Evolutionary conservation across 2,329 filamentous ascomycete species (phyloP).

Genomic region (Fonsecaea nubica): DNA sequence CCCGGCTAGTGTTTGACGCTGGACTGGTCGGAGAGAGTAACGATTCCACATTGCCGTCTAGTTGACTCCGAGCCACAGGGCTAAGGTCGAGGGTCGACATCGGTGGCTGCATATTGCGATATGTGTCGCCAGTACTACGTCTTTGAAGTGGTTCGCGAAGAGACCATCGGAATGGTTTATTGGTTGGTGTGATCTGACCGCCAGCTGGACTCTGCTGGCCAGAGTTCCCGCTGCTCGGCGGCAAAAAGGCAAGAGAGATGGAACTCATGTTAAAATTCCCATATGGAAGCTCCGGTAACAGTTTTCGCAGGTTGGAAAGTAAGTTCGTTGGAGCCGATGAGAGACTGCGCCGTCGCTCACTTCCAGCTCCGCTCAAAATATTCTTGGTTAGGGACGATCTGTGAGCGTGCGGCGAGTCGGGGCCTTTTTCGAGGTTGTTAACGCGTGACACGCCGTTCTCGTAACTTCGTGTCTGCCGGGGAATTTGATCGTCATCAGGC

Average conservation of each 20-base stretch:
- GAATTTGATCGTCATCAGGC: not conserved
- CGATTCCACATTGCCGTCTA: constrained; percentile 37
- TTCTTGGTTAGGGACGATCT: constrained; percentile 24
- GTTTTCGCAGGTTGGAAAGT: constrained; percentile 29
- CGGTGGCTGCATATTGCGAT: not conserved
- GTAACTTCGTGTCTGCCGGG: constrained; percentile 5
- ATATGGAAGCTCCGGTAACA: constrained; percentile 32
- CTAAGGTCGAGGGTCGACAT: not conserved
- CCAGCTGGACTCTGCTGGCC: constrained; percentile 13
- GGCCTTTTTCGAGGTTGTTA: not conserved
- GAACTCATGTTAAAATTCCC: constrained; percentile 30
- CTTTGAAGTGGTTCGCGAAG: constrained; percentile 20
- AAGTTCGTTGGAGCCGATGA: constrained; percentile 25
- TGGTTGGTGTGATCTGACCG: constrained; percentile 22
- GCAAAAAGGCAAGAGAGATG: constrained; percentile 17
- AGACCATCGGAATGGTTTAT: constrained; percentile 18
- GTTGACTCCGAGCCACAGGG: constrained; percentile 31
- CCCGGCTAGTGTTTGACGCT: constrained; percentile 52
- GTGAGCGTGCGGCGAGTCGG: not conserved
- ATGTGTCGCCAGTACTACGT: not conserved
- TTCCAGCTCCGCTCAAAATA: constrained; percentile 18
- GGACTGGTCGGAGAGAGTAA: constrained; percentile 42
- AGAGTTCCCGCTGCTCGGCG: constrained; percentile 18
- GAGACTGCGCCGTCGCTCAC: constrained; percentile 24
- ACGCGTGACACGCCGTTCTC: constrained; percentile 7